These are phyloP conservation scores for Terana coerulea DNA, from an alignment of 768 basidiomycete genomes.

Conservation along the genomic window DNA sequence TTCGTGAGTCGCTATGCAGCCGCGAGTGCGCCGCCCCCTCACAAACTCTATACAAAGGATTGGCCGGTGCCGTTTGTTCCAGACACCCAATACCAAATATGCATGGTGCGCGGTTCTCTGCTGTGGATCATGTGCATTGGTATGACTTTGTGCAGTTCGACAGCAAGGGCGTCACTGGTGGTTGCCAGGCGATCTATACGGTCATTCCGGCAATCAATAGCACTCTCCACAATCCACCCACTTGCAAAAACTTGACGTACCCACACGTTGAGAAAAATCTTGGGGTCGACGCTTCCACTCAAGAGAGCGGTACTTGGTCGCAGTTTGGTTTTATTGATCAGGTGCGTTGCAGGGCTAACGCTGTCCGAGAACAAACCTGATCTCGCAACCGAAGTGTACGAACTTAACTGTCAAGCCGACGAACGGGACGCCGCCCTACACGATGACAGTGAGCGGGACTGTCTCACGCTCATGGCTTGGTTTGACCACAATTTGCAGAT, in stretches of 20 bases:
- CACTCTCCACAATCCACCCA: conserved; percentile 31
- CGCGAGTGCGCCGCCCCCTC: background rate
- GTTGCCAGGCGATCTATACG: conserved; percentile 56
- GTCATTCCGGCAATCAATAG: conserved; percentile 40
- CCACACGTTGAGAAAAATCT: conserved; percentile 34
- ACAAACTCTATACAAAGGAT: conserved; percentile 33
- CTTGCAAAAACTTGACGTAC: conserved; percentile 49
- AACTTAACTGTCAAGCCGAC: conserved; percentile 50
- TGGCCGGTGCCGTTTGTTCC: conserved; percentile 58
- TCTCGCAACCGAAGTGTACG: too few species aligned
- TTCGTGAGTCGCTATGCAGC: background rate
- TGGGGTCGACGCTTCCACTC: conserved; percentile 42
- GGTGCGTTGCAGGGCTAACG: conserved; percentile 34
- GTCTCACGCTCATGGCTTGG: background rate
- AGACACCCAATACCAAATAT: conserved; percentile 64
- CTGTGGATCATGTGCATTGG: background rate
- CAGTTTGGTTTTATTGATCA: conserved; percentile 59
- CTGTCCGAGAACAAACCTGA: too few species aligned
- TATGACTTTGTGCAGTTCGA: conserved; percentile 59
- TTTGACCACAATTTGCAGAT: conserved; percentile 36
- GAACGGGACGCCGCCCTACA: conserved; percentile 60
- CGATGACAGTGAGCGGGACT: conserved; percentile 50
- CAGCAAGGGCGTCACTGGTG: conserved; percentile 52
- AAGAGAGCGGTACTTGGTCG: conserved; percentile 51
- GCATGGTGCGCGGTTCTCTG: conserved; percentile 59